Base-by-base conservation (phyloP, 257 asterid species). In the Cinchona pubescens region DNA sequence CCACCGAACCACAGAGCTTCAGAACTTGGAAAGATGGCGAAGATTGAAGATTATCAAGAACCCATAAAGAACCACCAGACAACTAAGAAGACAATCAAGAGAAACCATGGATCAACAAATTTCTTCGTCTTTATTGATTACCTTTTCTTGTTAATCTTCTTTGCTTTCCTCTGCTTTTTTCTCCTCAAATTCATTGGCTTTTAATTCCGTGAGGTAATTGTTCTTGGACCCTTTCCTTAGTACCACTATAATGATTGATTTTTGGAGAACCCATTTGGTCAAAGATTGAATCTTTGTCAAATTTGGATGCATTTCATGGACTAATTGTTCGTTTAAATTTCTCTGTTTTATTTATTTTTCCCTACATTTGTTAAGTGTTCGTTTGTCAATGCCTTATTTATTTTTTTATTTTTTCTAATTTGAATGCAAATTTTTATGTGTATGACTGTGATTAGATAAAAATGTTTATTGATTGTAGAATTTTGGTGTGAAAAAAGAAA, bases 131-230 rank as follows among this genome's bases (percentile, higher is more conserved):
- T 75, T 11, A n/a, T 84, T 13, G 87, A 84, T 76, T 81, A 78
- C 83, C 80, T 91, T 80, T 89, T 89, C 85, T 78, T 91, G 80
- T 77, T 63, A 79, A 83, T 86, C n/a, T 91, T 91, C 89, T 85
- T 89, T 81, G 78, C 86, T 62, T 89, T 91, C 81, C 93, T 91
- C 76, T 60, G 75, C 81, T 91, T 82, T 88, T 70, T 91, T 66
- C 86, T 91, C 72, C 80, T 59, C 88, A 89, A 86, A 78, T 67
- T 89, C 79, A 58, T 82, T 65, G 95, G 90, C 23, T 81, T 89
- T 80, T 89, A 83, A 87, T 82, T 78, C 75, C 35, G 11, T 5
- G 30, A 79, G 91, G 91, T 88, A 73, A 68, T 15, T 8, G 60
- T 71, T 56, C 61, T 4, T 62, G 3, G 13, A 35, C 77, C 71